phyloP scores from a whole-genome alignment of 495 filamentous ascomycete genomes.

The Aspergillus sclerotioniger region DNA sequence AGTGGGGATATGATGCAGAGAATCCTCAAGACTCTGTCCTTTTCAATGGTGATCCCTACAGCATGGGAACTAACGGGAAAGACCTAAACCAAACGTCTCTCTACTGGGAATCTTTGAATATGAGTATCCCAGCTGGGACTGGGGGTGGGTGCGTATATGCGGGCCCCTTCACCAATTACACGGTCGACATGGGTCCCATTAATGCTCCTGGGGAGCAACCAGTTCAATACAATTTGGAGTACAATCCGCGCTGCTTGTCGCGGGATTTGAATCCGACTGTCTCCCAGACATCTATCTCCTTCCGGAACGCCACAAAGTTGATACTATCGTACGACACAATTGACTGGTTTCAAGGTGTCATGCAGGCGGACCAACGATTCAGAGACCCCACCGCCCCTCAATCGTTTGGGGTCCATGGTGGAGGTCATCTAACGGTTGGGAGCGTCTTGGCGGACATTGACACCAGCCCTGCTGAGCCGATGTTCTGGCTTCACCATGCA shows the following conservation, averaged over 20 bases:
- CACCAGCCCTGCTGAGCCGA: conserved; percentile 31
- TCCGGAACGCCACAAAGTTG: conserved; percentile 3
- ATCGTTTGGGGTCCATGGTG: conserved; percentile 5
- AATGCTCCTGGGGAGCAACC: not conserved
- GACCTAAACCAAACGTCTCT: not conserved
- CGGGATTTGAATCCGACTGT: conserved; percentile 1
- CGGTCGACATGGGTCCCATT: conserved; percentile 5
- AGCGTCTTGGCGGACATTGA: conserved; percentile 1
- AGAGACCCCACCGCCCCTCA: not conserved
- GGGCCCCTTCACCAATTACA: conserved; percentile 10
- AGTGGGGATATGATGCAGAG: conserved; percentile 7
- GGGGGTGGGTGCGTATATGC: conserved; percentile 5
- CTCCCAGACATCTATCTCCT: not conserved
- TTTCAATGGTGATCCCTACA: conserved; percentile 5
- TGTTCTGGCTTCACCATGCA: conserved; percentile 53
- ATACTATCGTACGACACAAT: conserved; percentile 2
- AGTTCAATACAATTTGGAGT: conserved; percentile 2
- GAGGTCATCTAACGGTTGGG: conserved; percentile 1
- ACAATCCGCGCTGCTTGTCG: conserved; percentile 2
- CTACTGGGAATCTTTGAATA: not conserved
- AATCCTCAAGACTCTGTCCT: not conserved
- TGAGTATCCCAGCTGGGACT: not conserved
- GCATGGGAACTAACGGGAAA: conserved; percentile 1
- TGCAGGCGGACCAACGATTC: conserved; percentile 1
- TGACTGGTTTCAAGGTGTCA: conserved; percentile 1